Conservation (phyloP, 1,139 yeast genomes). For the Candida labiduridarum region DNA sequence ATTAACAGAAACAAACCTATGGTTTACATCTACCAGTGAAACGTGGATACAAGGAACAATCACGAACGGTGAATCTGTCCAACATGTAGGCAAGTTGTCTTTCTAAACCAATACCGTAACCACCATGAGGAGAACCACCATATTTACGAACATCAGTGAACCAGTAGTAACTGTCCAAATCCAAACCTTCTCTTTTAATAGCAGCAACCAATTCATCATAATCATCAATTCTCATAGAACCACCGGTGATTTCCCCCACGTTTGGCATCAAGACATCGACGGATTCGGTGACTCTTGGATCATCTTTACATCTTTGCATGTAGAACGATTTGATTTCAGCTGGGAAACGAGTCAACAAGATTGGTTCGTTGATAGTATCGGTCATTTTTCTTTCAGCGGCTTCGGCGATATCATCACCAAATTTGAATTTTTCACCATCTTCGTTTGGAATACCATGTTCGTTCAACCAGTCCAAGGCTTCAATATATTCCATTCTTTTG, state of each 20-base stretch:
- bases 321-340: conserved; percentile 96
- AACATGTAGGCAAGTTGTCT: conserved; percentile 98
- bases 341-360: conserved; percentile 91
- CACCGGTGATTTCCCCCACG: conserved; percentile 98
- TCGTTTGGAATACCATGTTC: conserved; percentile 93
- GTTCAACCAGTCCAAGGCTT: conserved; percentile 95
- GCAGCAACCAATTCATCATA: conserved; percentile 85
- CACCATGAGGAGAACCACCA: conserved; percentile 99
- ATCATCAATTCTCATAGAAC: conserved; percentile 94
- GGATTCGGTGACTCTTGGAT: conserved; percentile 93
- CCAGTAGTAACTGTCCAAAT: conserved; percentile 86
- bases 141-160: conserved; percentile 93
- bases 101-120: conserved; percentile 98
- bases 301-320: conserved; percentile 92
- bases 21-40: conserved; percentile 98
- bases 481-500: conserved; percentile 85
- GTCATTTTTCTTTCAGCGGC: conserved; percentile 99
- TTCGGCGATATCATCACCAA: conserved; percentile 99
- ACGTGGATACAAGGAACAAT: conserved; percentile 96
- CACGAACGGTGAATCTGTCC: conserved; percentile 96
- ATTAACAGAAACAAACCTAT: conserved; percentile 30
- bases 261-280: conserved; percentile 98
- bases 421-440: conserved; percentile 87
- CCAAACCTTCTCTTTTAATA: conserved; percentile 88
- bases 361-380: conserved; percentile 90